Conservation (phyloP, 345 rosid species). For the Citrus medica region DNA sequence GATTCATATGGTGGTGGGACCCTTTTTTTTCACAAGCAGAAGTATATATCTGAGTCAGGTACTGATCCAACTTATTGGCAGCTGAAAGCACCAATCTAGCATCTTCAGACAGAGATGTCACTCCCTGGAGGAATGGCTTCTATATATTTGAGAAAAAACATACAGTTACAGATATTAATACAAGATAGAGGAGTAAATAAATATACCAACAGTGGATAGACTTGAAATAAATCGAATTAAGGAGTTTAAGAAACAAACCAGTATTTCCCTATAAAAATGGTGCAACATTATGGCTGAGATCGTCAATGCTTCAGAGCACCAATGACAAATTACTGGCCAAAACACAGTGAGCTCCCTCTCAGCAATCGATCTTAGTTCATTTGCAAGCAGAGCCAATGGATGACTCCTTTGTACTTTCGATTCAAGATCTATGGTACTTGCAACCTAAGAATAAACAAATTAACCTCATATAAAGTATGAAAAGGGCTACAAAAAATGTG, state of each 20-base stretch:
- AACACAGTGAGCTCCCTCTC: conserved; percentile 68
- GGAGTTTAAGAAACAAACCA: conserved; percentile 53
- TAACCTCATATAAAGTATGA: background rate
- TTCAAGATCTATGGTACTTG: conserved; percentile 47
- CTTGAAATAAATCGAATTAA: conserved; percentile 6
- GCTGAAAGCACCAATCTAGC: conserved; percentile 75
- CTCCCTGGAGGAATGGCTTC: conserved; percentile 68
- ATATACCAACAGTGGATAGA: conserved; percentile 13
- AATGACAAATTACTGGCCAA: conserved; percentile 57
- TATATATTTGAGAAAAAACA: conserved; percentile 31
- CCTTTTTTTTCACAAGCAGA: conserved; percentile 41
- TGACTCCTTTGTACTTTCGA: conserved; percentile 54
- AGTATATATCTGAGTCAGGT: conserved; percentile 54
- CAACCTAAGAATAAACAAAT: conserved; percentile 43
- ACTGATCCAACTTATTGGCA: conserved; percentile 63
- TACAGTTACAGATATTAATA: background rate
- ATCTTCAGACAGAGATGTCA: conserved; percentile 75
- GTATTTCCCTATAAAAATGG: conserved; percentile 78
- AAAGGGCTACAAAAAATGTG: background rate
- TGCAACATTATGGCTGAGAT: conserved; percentile 62
- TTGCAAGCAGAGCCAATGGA: conserved; percentile 80
- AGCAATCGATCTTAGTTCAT: conserved; percentile 67
- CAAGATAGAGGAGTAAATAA: background rate
- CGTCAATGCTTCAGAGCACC: conserved; percentile 65
- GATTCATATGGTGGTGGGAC: conserved; percentile 29